Base-by-base conservation (phyloP, 2,329 filamentous ascomycete genomes). In the Neonectria punicea region DNA sequence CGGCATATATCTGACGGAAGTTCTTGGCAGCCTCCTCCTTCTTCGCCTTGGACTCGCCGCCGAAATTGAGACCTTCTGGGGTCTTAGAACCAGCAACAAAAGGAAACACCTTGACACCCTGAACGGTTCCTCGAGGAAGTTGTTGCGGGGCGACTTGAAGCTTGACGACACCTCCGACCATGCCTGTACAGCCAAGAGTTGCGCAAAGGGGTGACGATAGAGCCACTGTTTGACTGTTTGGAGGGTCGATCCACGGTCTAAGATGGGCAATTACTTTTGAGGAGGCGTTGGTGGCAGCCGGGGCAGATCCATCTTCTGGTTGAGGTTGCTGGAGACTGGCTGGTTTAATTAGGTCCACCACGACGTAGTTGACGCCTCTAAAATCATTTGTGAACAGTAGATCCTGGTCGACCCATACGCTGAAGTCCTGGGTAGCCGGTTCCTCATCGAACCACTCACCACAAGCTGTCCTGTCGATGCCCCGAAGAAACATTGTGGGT, bases 151-250 rank as follows among this genome's bases (percentile, higher is more conserved):
- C 94, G 10, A 92, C 90, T 76, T 98, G 94, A 32, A 99, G 85
- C 66, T 95, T 93, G 61, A 97, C 87, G 46, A 98, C 88, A 1
- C 94, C 93, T 13, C 96, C 96, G 10, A 97, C 92, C 56, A 97
- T 86, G 2, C 89, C 90, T 43, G 88, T 83, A 57, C 88, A 89
- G 2, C 90, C 90, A 22, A 99, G 84, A 1, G 92, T 87, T 32
- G 87, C 87, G 77, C 93, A 97, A 7, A 99, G 82, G 4, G 90
- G 81, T 0, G 90, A 87, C 1, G 96, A 98, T 25, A 99, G 83
- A 1, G 93, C 93, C 53, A 89, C 88, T 66, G 95, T 92, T 67
- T 92, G 90, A 58, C 89, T 90, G 74, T 95, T 93, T 1, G 96
- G 94, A 1, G 94, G 91, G 74, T 97, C 93, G 63, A 94, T 88